Evolutionary conservation across 345 rosid genomes (phyloP).

Genomic region (Gossypium arboreum): DNA sequence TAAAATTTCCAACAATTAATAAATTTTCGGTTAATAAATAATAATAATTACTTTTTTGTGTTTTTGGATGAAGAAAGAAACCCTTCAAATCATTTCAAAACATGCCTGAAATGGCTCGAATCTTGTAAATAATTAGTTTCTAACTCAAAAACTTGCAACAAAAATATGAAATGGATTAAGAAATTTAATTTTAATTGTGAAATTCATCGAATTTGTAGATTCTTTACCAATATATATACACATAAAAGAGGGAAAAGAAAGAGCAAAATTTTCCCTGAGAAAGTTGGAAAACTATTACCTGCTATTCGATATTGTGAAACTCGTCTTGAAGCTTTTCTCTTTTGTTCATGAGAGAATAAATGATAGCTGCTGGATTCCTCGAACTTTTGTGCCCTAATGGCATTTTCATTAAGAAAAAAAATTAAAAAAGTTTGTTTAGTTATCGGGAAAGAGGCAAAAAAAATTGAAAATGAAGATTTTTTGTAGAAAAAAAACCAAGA

Average conservation of each 20-base stretch:
- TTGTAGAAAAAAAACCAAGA: too few species aligned
- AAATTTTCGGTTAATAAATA: not conserved
- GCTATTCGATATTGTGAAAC: slow-evolving; percentile 63
- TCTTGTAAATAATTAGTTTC: slow-evolving; percentile 45
- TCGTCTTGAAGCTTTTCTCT: slow-evolving; percentile 66
- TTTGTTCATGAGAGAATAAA: slow-evolving; percentile 45
- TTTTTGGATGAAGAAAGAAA: slow-evolving; percentile 43
- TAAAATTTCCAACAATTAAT: not conserved
- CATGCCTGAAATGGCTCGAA: slow-evolving; percentile 34
- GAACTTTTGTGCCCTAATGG: slow-evolving; percentile 33
- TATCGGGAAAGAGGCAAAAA: not conserved
- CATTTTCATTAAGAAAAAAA: slow-evolving; percentile 3
- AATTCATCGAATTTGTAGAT: not conserved
- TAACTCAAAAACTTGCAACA: slow-evolving; percentile 34
- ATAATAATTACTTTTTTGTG: slow-evolving; percentile 30
- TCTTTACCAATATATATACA: not conserved
- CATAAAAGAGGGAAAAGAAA: not conserved
- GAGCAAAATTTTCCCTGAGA: too few species aligned
- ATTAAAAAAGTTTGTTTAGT: not conserved
- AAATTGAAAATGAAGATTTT: not conserved
- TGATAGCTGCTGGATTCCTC: slow-evolving; percentile 35
- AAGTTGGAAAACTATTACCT: slow-evolving; percentile 29
- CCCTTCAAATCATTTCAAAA: slow-evolving; percentile 43
- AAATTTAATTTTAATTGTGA: not conserved
- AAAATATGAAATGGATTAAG: not conserved